A percentile compares a stretch with the other conserved stretches of the same genome.
Evolutionary conservation across 2,329 filamentous ascomycete genomes (phyloP).

Genomic region (Bipolaris bicolor): DNA sequence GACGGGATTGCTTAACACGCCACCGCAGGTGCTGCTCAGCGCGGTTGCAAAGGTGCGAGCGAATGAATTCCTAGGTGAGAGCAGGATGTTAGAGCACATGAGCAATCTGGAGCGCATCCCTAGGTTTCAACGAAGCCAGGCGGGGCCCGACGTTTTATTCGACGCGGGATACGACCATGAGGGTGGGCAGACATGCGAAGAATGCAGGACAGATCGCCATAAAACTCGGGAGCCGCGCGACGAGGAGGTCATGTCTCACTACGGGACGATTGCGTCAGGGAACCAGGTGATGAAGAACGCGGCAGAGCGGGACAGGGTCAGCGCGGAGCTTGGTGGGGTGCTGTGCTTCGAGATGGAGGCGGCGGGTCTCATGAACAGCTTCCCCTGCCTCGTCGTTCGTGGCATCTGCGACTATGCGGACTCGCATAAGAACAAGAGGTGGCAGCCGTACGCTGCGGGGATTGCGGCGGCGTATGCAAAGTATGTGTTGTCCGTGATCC

Average conservation of each 20-base stretch:
- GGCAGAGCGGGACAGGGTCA: constrained; percentile 45
- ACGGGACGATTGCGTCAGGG: constrained; percentile 51
- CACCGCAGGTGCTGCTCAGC: constrained; percentile 15
- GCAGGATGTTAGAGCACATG: background rate
- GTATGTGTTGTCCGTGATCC: background rate
- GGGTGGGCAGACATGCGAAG: too few species aligned
- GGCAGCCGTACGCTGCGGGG: background rate
- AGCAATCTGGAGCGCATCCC: constrained; percentile 2
- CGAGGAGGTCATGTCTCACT: constrained; percentile 36
- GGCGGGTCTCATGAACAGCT: background rate
- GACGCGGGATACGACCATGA: constrained; percentile 21
- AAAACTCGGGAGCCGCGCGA: background rate
- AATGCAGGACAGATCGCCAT: too few species aligned
- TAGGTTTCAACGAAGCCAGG: background rate
- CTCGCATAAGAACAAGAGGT: constrained; percentile 1
- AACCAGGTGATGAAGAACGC: constrained; percentile 53
- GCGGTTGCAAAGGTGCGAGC: constrained; percentile 14
- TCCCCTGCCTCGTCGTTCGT: constrained; percentile 1
- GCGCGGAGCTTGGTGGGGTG: constrained; percentile 11
- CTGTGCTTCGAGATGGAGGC: background rate
- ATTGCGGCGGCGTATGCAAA: background rate
- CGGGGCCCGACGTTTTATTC: constrained; percentile 22
- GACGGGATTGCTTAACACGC: constrained; percentile 14
- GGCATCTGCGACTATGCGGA: constrained; percentile 4
- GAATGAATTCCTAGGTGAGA: background rate